Conservation (phyloP, 2,329 filamentous ascomycete species). For the Boeremia exigua region DNA sequence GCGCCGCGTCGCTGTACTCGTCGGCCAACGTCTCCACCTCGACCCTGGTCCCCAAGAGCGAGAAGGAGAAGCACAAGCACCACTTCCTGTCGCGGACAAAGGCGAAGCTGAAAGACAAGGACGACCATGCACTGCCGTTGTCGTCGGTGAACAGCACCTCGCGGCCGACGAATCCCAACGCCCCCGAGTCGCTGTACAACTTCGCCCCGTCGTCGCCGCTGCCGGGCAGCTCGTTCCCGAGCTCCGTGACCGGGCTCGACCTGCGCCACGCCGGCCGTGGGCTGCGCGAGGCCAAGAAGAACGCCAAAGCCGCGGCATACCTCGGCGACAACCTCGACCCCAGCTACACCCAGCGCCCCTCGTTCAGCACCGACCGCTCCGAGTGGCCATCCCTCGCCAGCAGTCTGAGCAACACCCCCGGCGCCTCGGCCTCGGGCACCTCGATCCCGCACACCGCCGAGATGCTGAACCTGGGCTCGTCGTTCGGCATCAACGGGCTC, state of each 20-base stretch:
- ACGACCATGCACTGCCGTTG: conserved; percentile 71
- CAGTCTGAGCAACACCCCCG: conserved; percentile 34
- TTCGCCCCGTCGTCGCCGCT: conserved; percentile 78
- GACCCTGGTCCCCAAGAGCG: conserved; percentile 69
- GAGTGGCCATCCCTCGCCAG: conserved; percentile 44
- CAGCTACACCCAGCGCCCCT: conserved; percentile 45
- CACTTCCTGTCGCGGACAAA: conserved; percentile 82
- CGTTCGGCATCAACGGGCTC: conserved; percentile 57
- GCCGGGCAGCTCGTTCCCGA: conserved; percentile 72
- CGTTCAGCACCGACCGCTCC: conserved; percentile 47
- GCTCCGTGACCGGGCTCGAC: conserved; percentile 81
- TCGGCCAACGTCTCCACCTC: conserved; percentile 78
- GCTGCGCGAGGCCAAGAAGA: conserved; percentile 73
- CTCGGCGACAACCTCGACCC: conserved; percentile 43
- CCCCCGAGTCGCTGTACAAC: conserved; percentile 78
- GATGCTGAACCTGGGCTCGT: conserved; percentile 53
- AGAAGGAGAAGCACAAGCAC: conserved; percentile 73
- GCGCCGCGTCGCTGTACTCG: conserved; percentile 70
- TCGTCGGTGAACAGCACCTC: conserved; percentile 81
- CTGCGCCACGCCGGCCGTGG: conserved; percentile 78
- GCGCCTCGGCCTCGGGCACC: conserved; percentile 30
- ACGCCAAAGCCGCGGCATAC: conserved; percentile 56
- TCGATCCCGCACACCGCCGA: conserved; percentile 45
- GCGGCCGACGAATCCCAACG: conserved; percentile 74
- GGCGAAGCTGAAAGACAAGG: conserved; percentile 74